Evolutionary conservation across 2,329 filamentous ascomycete genomes (phyloP).

Genomic region (Grosmannia serpens): DNA sequence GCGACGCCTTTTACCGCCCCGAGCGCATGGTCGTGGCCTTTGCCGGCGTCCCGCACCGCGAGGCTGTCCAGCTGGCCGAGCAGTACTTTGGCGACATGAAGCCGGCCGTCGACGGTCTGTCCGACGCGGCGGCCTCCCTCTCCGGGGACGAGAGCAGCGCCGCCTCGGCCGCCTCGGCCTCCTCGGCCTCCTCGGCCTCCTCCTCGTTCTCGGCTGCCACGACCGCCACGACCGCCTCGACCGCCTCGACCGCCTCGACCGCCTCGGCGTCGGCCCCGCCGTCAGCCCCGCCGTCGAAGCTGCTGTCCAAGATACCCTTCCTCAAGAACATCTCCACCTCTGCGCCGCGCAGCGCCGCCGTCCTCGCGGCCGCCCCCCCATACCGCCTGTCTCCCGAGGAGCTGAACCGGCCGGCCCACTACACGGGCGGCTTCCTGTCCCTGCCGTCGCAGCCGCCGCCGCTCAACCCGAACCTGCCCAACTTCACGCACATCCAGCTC

Average conservation of each 20-base stretch:
- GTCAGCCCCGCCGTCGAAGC: slow-evolving; percentile 40
- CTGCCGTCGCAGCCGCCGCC: slow-evolving; percentile 72
- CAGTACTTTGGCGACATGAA: slow-evolving; percentile 90
- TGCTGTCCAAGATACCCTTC: slow-evolving; percentile 68
- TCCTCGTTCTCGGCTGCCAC: not conserved
- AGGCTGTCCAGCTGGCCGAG: slow-evolving; percentile 69
- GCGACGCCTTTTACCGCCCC: slow-evolving; percentile 73
- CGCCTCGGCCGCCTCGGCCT: slow-evolving; percentile 16
- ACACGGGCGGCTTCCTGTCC: slow-evolving; percentile 87
- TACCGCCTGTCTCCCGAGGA: slow-evolving; percentile 38
- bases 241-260: slow-evolving; percentile 19
- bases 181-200: slow-evolving; percentile 22
- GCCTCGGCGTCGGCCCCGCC: slow-evolving; percentile 18
- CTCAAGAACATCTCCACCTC: slow-evolving; percentile 81
- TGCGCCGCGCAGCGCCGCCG: slow-evolving; percentile 48
- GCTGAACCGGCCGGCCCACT: slow-evolving; percentile 58
- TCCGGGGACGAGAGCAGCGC: slow-evolving; percentile 16
- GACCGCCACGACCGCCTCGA: slow-evolving; percentile 16
- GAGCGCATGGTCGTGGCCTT: slow-evolving; percentile 92
- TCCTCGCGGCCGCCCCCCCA: slow-evolving; percentile 32
- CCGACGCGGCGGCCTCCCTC: not conserved
- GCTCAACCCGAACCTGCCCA: slow-evolving; percentile 62
- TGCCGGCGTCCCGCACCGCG: slow-evolving; percentile 73
- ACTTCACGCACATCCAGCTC: slow-evolving; percentile 85
- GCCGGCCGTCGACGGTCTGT: slow-evolving; percentile 19